Evolutionary conservation across 495 filamentous ascomycete species (phyloP).

Genomic region (Penicillium bovifimosum): DNA sequence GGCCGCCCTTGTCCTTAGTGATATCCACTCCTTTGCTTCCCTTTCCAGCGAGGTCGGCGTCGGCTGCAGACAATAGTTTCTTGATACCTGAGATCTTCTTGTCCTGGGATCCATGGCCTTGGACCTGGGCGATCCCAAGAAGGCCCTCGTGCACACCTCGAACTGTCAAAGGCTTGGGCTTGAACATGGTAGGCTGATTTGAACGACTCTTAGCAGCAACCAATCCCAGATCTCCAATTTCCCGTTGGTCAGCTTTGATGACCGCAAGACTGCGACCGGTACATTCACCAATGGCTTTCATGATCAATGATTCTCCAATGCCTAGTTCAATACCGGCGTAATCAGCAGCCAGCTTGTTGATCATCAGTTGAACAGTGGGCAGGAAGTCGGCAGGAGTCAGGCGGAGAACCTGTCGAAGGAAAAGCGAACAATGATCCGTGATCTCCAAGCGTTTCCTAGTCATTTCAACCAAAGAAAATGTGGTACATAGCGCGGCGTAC

Average conservation of each 20-base stretch:
- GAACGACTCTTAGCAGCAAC: conserved; percentile 92
- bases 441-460: conserved; percentile 88
- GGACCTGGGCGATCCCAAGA: conserved; percentile 78
- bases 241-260: conserved; percentile 90
- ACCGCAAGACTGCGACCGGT: conserved; percentile 81
- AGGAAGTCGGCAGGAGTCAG: conserved; percentile 86
- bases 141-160: conserved; percentile 81
- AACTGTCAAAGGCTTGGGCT: conserved; percentile 85
- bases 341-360: conserved; percentile 94
- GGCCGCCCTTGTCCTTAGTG: conserved; percentile 84
- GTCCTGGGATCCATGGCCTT: conserved; percentile 81
- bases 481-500: conserved; percentile 90
- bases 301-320: conserved; percentile 94
- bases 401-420: conserved; percentile 86
- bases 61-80: conserved; percentile 83
- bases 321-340: conserved; percentile 94
- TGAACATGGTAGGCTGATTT: conserved; percentile 96
- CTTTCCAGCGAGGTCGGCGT: conserved; percentile 63
- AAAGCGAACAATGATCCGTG: conserved; percentile 78
- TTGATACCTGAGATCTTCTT: conserved; percentile 93
- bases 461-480: conserved; percentile 88
- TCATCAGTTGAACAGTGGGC: conserved; percentile 87
- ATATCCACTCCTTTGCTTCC: conserved; percentile 70
- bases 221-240: conserved; percentile 90
- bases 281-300: conserved; percentile 95